These are phyloP conservation scores for Rhodotorula sp. DNA, from an alignment of 1,284 basidiomycete species.

Conservation along the genomic window DNA sequence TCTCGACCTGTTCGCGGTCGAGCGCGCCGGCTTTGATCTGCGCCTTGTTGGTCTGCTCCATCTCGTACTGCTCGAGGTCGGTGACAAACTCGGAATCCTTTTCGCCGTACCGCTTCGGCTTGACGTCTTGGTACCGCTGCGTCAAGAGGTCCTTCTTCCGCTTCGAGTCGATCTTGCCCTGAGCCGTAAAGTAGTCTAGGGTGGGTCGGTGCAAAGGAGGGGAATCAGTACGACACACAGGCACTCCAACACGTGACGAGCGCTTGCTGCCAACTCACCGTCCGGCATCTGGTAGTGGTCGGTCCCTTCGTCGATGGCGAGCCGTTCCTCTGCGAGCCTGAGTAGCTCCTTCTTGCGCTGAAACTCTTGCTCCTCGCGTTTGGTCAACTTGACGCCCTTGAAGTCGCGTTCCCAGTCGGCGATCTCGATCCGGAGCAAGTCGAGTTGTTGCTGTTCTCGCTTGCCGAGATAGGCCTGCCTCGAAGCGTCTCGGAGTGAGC, in stretches of 20 bases:
- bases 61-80: conserved; percentile 87
- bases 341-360: conserved; percentile 92
- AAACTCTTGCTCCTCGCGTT: conserved; percentile 73
- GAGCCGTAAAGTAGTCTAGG: conserved; percentile 89
- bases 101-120: conserved; percentile 58
- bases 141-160: conserved; percentile 93
- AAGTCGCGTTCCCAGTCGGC: conserved; percentile 87
- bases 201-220: conserved; percentile 2
- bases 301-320: conserved; percentile 87
- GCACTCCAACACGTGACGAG: background rate
- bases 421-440: conserved; percentile 87
- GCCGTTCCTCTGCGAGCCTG: conserved; percentile 84
- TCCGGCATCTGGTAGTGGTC: conserved; percentile 93
- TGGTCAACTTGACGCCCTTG: conserved; percentile 81
- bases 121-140: conserved; percentile 86
- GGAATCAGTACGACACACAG: background rate
- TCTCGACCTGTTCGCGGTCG: conserved; percentile 72
- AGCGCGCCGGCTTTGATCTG: conserved; percentile 83
- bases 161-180: conserved; percentile 97
- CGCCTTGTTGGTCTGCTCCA: conserved; percentile 82
- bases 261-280: conserved; percentile 21
- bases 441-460: conserved; percentile 92
- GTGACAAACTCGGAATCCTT: conserved; percentile 85
- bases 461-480: conserved; percentile 94
- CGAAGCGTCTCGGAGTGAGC: conserved; percentile 76